Conservation (phyloP, 768 basidiomycete species). For the Rubroboletus pulcherrimus region DNA sequence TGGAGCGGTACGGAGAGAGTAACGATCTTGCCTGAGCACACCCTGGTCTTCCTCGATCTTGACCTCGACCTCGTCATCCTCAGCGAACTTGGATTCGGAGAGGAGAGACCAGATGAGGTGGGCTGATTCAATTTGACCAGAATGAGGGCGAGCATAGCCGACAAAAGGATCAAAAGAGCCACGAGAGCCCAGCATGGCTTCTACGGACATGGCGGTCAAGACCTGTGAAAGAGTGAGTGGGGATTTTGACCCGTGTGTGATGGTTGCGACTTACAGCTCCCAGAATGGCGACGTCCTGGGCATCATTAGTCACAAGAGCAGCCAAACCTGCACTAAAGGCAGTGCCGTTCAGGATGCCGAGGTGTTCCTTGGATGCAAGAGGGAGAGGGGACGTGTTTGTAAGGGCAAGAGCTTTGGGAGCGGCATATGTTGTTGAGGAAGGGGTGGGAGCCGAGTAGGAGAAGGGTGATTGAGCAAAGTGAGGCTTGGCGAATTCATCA, state of each 20-base stretch:
- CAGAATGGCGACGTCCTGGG: constrained; percentile 61
- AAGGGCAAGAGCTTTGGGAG: constrained; percentile 50
- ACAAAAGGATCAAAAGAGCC: constrained; percentile 79
- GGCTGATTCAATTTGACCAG: constrained; percentile 79
- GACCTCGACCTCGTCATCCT: constrained; percentile 69
- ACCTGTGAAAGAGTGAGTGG: constrained; percentile 38
- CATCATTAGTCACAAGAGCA: constrained; percentile 67
- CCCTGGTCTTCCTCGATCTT: constrained; percentile 71
- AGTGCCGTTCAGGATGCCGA: constrained; percentile 82
- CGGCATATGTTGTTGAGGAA: constrained; percentile 13
- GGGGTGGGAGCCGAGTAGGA: not conserved
- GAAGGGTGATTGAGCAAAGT: not conserved
- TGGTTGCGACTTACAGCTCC: constrained; percentile 31
- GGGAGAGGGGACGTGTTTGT: constrained; percentile 63
- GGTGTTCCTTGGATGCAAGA: constrained; percentile 72
- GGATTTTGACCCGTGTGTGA: not conserved
- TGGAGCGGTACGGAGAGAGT: constrained; percentile 62
- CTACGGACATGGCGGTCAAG: constrained; percentile 79
- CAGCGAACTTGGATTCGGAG: constrained; percentile 63
- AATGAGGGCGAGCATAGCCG: constrained; percentile 71
- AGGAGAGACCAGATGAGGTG: constrained; percentile 66
- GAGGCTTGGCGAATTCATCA: constrained; percentile 17
- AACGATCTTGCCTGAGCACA: constrained; percentile 73
- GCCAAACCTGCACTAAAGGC: constrained; percentile 82
- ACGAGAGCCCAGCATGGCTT: constrained; percentile 72